Evolutionary conservation across 345 rosid species (phyloP).

Genomic region (Brassica nigra): DNA sequence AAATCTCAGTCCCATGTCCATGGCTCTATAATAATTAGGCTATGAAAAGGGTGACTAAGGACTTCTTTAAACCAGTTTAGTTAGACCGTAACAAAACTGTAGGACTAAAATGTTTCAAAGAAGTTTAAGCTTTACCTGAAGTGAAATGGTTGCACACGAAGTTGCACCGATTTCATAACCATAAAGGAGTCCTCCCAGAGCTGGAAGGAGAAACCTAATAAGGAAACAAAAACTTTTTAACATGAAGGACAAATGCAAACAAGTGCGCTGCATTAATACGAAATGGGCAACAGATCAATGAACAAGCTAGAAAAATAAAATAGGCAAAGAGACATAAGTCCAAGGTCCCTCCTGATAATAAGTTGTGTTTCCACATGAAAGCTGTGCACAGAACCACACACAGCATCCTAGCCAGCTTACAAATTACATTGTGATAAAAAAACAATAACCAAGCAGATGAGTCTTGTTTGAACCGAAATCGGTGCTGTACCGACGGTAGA

Average conservation of each 20-base stretch:
- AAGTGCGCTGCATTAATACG: background rate
- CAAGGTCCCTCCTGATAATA: background rate
- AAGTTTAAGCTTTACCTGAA: constrained; percentile 53
- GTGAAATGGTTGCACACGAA: constrained; percentile 84
- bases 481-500: too few relatives aligned
- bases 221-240: constrained; percentile 29
- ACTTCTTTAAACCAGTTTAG: background rate
- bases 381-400: background rate
- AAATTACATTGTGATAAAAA: background rate
- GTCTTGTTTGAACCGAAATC: background rate
- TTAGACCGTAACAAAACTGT: background rate
- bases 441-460: background rate
- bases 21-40: background rate
- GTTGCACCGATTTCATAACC: constrained; percentile 98
- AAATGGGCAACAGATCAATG: background rate
- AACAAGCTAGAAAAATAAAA: background rate
- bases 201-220: constrained; percentile 92
- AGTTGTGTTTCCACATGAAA: background rate
- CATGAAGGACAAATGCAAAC: background rate
- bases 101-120: background rate
- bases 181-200: constrained; percentile 88
- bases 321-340: background rate
- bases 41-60: background rate
- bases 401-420: background rate
- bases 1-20: background rate